Base-by-base conservation (phyloP, 768 basidiomycete species). In the Mycena rebaudengoi region DNA sequence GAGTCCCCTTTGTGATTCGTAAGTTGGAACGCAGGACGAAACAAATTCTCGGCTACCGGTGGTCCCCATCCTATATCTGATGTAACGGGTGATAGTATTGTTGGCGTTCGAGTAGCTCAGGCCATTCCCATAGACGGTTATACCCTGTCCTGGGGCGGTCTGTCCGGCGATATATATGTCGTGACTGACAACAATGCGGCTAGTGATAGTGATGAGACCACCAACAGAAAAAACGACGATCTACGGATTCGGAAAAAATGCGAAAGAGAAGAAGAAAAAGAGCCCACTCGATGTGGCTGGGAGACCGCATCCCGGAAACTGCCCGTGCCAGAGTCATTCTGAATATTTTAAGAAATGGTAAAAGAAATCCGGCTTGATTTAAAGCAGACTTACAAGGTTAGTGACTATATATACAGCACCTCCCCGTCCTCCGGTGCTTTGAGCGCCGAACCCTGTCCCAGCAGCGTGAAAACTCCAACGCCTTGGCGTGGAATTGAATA, bases 121-220 rank as follows among this genome's bases (percentile, higher is more conserved):
- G 28, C 75, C 76, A 49, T 78, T 77, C 11, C 77, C 77, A 54
- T 76, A 76, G 41, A 78, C 73, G 21, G 76, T 78, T 26, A 78
- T 78, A n/a, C 77, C n/a, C 67, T 77, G 75, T 16, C 77, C 77
- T 25, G 77, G 77, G 20, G 77, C 76, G n/a, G 76, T 78, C 57
- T 78, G 75, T 4, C 77, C 76, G 33, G 74, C 75, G 20, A 78
- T 78, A 2, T 70, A 75, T 23, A 76, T 69, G 53, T 74, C 70
- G 20, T 65, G 69, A 49, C 73, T 76, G 30, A 78, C 67, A 30
- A 78, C 75, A 18, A 78, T 70, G 25, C 77, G 73, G 41, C 62
- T 60, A 13, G 51, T 70, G 29, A 77, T 77, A 26, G 66, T 76
- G 49, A 78, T 78, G 56, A 78, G 33, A 11, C 77, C 76, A 5